Evolutionary conservation across 148 eudicot species (phyloP).

Genomic region (Fagopyrum tataricum): DNA sequence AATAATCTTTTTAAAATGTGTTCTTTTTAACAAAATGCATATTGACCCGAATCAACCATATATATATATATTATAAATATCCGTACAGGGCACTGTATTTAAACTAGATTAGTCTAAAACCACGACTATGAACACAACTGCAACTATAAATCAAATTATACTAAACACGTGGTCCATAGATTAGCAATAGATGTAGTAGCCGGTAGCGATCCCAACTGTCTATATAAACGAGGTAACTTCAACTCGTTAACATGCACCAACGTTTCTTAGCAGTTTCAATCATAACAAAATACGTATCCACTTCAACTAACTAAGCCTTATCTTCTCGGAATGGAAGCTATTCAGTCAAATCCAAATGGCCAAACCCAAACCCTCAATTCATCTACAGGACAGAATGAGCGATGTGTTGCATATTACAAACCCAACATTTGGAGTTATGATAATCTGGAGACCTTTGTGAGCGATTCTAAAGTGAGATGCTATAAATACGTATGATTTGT

Average conservation of each 20-base stretch:
- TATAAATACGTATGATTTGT: background rate
- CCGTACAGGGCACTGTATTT: too few relatives aligned
- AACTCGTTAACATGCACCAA: background rate
- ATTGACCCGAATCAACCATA: too few relatives aligned
- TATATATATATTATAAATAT: too few relatives aligned
- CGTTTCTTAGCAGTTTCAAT: background rate
- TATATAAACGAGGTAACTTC: background rate
- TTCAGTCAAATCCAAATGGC: background rate
- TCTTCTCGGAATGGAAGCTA: background rate
- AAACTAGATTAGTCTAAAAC: too few relatives aligned
- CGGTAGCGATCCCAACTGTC: background rate
- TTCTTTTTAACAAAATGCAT: too few relatives aligned
- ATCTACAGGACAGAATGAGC: background rate
- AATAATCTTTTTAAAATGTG: too few relatives aligned
- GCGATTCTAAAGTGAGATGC: slow-evolving; percentile 15
- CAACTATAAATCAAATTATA: too few relatives aligned
- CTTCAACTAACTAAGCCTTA: background rate
- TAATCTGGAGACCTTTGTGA: slow-evolving; percentile 12
- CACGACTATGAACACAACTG: too few relatives aligned
- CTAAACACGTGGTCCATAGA: too few relatives aligned
- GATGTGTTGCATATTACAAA: slow-evolving; percentile 28
- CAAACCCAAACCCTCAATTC: background rate
- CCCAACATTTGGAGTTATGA: slow-evolving; percentile 39
- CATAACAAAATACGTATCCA: background rate
- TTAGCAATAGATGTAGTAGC: too few relatives aligned